Evolutionary conservation across 768 basidiomycete genomes (phyloP).

Genomic region (Pleurotus tuber-regium): DNA sequence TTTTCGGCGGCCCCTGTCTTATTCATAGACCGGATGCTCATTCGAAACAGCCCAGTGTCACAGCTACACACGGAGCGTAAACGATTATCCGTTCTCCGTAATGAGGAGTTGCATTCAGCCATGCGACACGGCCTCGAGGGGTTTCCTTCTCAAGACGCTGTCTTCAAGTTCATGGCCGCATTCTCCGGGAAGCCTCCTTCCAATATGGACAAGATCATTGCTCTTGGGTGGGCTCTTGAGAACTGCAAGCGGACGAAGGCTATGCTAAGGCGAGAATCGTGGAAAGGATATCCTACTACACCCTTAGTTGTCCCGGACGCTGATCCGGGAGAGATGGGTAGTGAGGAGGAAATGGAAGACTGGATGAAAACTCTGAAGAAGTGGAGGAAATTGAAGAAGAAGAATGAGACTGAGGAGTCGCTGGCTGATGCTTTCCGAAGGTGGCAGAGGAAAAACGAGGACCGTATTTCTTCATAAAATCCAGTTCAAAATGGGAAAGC

Average conservation of each 20-base stretch:
- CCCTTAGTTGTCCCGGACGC: conserved; percentile 20
- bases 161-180: conserved; percentile 28
- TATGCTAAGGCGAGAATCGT: conserved; percentile 15
- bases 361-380: conserved; percentile 25
- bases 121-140: conserved; percentile 11
- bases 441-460: conserved; percentile 9
- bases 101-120: conserved; percentile 19
- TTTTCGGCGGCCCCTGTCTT: conserved; percentile 20
- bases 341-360: conserved; percentile 16
- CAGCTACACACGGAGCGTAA: conserved; percentile 14
- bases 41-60: conserved; percentile 12
- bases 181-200: conserved; percentile 24
- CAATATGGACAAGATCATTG: conserved; percentile 19
- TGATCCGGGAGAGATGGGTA: conserved; percentile 24
- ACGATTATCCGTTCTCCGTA: conserved; percentile 29
- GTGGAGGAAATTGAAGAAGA: conserved; percentile 23
- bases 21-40: conserved; percentile 20
- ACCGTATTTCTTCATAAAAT: too few species aligned
- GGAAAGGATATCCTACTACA: conserved; percentile 22
- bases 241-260: conserved; percentile 11
- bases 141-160: conserved; percentile 12
- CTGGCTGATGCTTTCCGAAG: conserved; percentile 17
- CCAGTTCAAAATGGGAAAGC: too few species aligned
- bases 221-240: conserved; percentile 13
- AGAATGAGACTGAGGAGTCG: conserved; percentile 22